Evolutionary conservation across 164 flowering plant genomes (phyloP).

Genomic region (Vitis labrusca): DNA sequence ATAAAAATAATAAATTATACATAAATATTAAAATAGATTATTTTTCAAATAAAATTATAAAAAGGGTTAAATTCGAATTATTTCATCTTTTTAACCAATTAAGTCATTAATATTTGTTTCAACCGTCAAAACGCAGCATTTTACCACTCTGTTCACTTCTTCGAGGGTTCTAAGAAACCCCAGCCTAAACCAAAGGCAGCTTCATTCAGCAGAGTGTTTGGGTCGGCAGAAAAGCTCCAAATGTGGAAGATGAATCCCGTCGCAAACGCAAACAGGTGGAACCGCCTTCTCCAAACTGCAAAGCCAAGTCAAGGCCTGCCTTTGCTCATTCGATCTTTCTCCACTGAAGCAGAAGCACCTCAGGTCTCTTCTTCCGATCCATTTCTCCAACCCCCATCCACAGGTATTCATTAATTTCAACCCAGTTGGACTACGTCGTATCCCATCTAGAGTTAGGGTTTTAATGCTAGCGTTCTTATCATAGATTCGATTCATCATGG

Average conservation of each 20-base stretch:
- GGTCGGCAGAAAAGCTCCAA: background rate
- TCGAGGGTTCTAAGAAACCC: no score
- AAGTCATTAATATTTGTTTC: no score
- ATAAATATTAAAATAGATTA: no score
- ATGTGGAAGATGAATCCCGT: slow-evolving; percentile 22
- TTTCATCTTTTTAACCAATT: no score
- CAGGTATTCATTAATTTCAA: slow-evolving; percentile 7
- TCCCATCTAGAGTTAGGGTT: no score
- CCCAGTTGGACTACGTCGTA: no score
- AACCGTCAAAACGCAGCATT: no score
- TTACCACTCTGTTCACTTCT: no score
- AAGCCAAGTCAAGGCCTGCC: slow-evolving; percentile 12
- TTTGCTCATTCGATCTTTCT: slow-evolving; percentile 19
- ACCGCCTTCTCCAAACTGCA: background rate
- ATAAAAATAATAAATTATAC: no score
- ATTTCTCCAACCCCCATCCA: slow-evolving; percentile 15
- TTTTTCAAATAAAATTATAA: no score
- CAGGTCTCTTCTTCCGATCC: slow-evolving; percentile 19
- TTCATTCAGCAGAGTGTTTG: background rate
- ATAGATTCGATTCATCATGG: background rate
- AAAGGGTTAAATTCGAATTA: no score
- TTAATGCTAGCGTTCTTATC: background rate
- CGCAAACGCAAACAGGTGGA: slow-evolving; percentile 21
- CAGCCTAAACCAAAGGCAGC: background rate
- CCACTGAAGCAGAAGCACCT: slow-evolving; percentile 23